phyloP scores from a whole-genome alignment of 805 yeast genomes.

The Jamesozyma gamospora region DNA sequence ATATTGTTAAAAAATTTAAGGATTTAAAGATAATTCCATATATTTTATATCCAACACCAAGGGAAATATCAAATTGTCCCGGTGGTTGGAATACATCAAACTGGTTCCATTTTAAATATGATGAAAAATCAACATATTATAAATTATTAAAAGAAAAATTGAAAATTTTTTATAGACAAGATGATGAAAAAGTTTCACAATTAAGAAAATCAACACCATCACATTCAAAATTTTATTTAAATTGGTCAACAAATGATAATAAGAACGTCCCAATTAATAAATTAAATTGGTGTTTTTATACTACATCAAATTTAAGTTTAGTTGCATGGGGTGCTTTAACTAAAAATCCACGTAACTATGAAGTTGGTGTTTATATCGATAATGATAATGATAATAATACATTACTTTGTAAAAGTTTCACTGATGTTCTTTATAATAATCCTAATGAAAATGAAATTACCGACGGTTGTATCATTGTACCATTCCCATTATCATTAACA shows the following conservation, averaged over 20 bases:
- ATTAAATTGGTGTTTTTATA: conserved; percentile 58
- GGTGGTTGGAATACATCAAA: conserved; percentile 17
- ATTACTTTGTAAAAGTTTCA: conserved; percentile 15
- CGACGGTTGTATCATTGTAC: conserved; percentile 12
- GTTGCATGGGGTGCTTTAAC: conserved; percentile 68
- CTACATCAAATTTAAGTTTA: conserved; percentile 65
- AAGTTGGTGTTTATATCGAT: conserved; percentile 43
- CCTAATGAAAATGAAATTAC: not conserved
- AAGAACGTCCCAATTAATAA: conserved; percentile 19
- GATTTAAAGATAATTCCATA: conserved; percentile 11
- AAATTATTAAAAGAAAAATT: conserved; percentile 11
- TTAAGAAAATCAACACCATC: conserved; percentile 31
- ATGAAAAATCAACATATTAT: conserved; percentile 9
- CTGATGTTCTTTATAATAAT: conserved; percentile 12
- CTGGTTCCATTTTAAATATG: conserved; percentile 24
- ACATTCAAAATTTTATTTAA: conserved; percentile 61
- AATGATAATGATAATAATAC: conserved; percentile 10
- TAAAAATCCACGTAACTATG: conserved; percentile 36
- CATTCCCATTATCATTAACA: conserved; percentile 16
- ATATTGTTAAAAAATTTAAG: not conserved
- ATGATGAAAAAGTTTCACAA: conserved; percentile 2
- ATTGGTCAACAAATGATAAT: conserved; percentile 43
- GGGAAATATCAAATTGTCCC: conserved; percentile 17
- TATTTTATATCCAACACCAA: conserved; percentile 21
- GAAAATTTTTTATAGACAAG: conserved; percentile 19